Base-by-base conservation (phyloP, 176 grass and related monocot species). In the Phyllostachys edulis region DNA sequence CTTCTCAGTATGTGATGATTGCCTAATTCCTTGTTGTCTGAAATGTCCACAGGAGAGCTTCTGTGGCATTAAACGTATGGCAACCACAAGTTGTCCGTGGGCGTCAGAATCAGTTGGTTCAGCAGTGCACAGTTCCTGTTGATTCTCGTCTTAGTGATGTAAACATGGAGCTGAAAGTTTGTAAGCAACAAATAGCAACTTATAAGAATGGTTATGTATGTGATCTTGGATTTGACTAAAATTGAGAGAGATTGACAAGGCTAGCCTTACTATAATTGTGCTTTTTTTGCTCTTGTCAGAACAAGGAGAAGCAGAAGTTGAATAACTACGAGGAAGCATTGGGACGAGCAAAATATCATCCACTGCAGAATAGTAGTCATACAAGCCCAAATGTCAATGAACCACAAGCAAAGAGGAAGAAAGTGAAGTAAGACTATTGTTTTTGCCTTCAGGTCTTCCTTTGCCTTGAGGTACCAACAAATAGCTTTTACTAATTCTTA, bases 131-230 rank as follows among this genome's bases (percentile, higher is more conserved):
- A 49, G 93, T 99, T 81, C 78, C 89, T 54, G 82, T 99, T 29
- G 82, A 99, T 82, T 90, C 89, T 45, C 86, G 88, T 88, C 69
- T 99, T 83, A 80, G 49, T 92, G 86, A 82, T 85, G 42, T 96
- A 59, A 89, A 82, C 67, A 99, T 99, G 96, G 93, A 99, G 44
- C 73, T 92, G 76, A 91, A 89, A 96, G 93, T 99, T 89, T 99
- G 96, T 90, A 94, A 89, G 96, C 93, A 96, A 94, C 91, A 99
- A 85, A 90, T 96, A 83, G 78, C 55, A 75, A 87, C 78, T 66
- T 90, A 85, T 84, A 89, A 89, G 62, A 95, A 92, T 50, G 52
- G 29, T 56, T 94, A 99, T 69, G 96, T 99, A 96, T 94, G 96
- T 79, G 57, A 85, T 77, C 69, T 83, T 83, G 13, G 13, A 9